These are phyloP conservation scores for Asterella californica DNA, from an alignment of 225 moss, liverwort and hornwort species.

Conservation along the genomic window DNA sequence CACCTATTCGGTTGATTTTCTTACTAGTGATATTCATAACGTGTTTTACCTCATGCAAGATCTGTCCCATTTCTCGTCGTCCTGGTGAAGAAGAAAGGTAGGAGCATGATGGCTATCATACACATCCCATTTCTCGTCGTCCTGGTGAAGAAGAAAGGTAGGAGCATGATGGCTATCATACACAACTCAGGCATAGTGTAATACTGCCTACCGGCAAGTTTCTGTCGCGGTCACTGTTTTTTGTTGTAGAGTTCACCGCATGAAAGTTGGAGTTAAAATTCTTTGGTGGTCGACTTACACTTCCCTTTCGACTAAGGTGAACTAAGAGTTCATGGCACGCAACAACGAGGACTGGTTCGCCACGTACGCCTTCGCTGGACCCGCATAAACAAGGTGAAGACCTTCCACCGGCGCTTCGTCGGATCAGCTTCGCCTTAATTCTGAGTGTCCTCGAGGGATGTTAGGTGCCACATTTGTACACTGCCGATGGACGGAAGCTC, in stretches of 20 bases:
- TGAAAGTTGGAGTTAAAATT: slow-evolving; percentile 60
- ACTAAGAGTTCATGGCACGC: neutral
- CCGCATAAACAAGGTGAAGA: too few species aligned
- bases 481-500: neutral
- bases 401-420: too few species aligned
- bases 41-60: slow-evolving; percentile 67
- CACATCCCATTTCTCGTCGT: slow-evolving; percentile 60
- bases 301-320: slow-evolving; percentile 62
- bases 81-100: slow-evolving; percentile 90
- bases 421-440: too few species aligned
- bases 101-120: slow-evolving; percentile 81
- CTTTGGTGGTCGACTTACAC: slow-evolving; percentile 51
- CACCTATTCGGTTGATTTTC: slow-evolving; percentile 60
- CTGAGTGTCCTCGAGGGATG: too few species aligned
- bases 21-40: slow-evolving; percentile 47
- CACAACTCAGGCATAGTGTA: slow-evolving; percentile 68
- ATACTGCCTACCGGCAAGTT: slow-evolving; percentile 76
- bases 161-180: slow-evolving; percentile 81
- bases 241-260: slow-evolving; percentile 79
- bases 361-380: too few species aligned
- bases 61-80: slow-evolving; percentile 73
- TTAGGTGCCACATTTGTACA: too few species aligned
- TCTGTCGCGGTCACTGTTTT: slow-evolving; percentile 66
- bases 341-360: too few species aligned
- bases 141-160: slow-evolving; percentile 90